Conservation (phyloP, 1,139 yeast species). For the Hyphopichia buzzinii region DNA sequence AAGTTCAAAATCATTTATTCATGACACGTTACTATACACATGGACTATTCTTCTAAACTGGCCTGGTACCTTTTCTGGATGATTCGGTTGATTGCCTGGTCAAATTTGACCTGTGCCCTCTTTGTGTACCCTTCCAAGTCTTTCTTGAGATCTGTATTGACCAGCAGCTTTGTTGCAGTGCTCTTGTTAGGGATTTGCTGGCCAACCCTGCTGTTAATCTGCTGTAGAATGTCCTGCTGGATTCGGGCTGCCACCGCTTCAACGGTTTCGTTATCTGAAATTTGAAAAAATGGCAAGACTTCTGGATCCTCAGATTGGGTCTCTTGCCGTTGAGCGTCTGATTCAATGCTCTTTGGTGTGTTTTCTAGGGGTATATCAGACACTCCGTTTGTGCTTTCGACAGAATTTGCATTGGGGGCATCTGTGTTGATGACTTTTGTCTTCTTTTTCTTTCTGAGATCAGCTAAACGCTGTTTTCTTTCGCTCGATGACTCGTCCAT, state of each 20-base stretch:
- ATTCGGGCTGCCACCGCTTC: constrained; percentile 25
- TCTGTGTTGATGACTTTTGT: too few relatives aligned
- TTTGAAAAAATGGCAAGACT: constrained; percentile 4
- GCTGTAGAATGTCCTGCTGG: constrained; percentile 19
- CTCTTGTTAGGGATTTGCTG: constrained; percentile 8
- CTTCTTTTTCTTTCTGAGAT: constrained; percentile 17
- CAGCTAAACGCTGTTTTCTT: constrained; percentile 24
- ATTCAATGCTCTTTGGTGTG: too few relatives aligned
- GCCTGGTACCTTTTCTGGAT: constrained; percentile 21
- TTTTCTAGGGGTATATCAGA: too few relatives aligned
- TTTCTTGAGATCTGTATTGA: constrained; percentile 24
- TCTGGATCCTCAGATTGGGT: too few relatives aligned
- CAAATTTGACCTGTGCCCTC: constrained; percentile 29
- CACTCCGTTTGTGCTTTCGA: too few relatives aligned
- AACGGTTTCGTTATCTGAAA: constrained; percentile 23
- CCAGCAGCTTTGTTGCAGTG: constrained; percentile 5
- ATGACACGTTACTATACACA: too few relatives aligned
- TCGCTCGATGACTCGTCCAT: constrained; percentile 12
- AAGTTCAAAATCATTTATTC: too few relatives aligned
- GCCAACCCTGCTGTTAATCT: constrained; percentile 11
- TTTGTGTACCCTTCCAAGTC: constrained; percentile 27
- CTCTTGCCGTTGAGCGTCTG: too few relatives aligned
- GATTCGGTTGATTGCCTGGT: constrained; percentile 24
- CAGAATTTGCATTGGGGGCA: too few relatives aligned
- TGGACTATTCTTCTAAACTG: background rate